Evolutionary conservation across 805 yeast genomes (phyloP), one percentile per base, ranked within the genome.

Genomic region (Kazachstania africana): DNA sequence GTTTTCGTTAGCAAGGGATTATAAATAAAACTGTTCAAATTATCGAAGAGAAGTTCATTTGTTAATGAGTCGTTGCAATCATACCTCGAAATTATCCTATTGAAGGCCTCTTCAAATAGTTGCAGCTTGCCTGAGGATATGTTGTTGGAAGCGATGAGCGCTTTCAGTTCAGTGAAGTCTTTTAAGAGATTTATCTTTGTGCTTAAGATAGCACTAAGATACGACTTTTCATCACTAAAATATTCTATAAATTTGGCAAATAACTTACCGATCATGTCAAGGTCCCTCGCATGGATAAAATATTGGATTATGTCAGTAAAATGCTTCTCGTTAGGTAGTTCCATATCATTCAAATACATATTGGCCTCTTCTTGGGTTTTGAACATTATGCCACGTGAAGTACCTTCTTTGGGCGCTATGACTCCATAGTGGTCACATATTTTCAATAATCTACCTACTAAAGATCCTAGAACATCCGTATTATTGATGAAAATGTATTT

Each of bases 361-460:
- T 52, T 36, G 0, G 53, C 62, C n/a, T 50, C 54, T 6, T 42
- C 43, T 32, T 58, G 59, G 9, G 45, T 29, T 4, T 44, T 28
- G 26, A 53, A 53, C n/a, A n/a, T n/a, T n/a, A n/a, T n/a, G n/a
- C n/a, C n/a, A n/a, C n/a, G n/a, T n/a, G n/a, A n/a, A n/a, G n/a
- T n/a, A n/a, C n/a, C n/a, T n/a, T n/a, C n/a, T n/a, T n/a, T n/a
- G n/a, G n/a, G n/a, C n/a, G n/a, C n/a, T n/a, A n/a, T n/a, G 5
- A 31, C 15, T 3, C 61, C 63, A 27, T 36, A 30, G 19, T 37
- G 22, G 32, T 43, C 42, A 4, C 58, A 43, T 12, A 58, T 42
- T 8, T 47, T 35, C 10, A 49, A 37, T 34, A 40, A 47, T 27
- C 43, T 50, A 19, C 27, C 53, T 40, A 47, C 51, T 55, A 70